Evolutionary conservation across 2,329 filamentous ascomycete genomes (phyloP).

Genomic region (Aspergillus eucalypticola): DNA sequence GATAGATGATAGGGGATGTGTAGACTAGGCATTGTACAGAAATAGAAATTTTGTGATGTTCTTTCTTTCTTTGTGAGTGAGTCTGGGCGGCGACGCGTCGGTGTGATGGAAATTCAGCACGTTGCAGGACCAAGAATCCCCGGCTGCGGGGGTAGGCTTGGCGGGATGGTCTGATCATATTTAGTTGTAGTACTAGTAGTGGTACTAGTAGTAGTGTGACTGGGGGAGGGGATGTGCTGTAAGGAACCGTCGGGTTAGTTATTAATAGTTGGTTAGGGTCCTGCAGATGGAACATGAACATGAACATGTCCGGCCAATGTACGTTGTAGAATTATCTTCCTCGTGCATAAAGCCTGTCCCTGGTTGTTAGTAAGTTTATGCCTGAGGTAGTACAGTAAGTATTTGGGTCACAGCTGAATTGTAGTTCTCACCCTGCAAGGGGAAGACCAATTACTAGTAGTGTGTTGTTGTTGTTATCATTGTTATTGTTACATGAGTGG

Average conservation of each 20-base stretch:
- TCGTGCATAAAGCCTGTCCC: too few relatives aligned
- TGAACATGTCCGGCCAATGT: background rate
- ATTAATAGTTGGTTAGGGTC: background rate
- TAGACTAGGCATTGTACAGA: too few relatives aligned
- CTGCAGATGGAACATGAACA: background rate
- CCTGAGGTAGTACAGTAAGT: too few relatives aligned
- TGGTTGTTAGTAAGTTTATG: too few relatives aligned
- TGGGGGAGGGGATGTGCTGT: background rate
- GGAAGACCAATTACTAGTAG: too few relatives aligned
- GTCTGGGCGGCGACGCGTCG: background rate
- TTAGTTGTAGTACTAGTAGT: background rate
- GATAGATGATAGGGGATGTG: too few relatives aligned
- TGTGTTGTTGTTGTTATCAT: too few relatives aligned
- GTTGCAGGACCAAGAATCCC: background rate
- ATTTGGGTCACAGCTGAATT: too few relatives aligned
- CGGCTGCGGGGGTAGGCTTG: background rate
- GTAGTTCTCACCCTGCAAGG: too few relatives aligned
- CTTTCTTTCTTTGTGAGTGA: too few relatives aligned
- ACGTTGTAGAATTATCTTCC: background rate
- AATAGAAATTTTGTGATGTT: background rate
- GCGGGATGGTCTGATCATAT: background rate
- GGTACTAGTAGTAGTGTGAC: background rate
- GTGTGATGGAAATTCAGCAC: background rate
- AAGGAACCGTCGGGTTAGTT: background rate
- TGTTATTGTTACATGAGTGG: too few relatives aligned